Percentiles rank a stretch among this genome's conserved stretches.
phyloP scores from a whole-genome alignment of 208 protist species.

The Hexamita inflata region DNA sequence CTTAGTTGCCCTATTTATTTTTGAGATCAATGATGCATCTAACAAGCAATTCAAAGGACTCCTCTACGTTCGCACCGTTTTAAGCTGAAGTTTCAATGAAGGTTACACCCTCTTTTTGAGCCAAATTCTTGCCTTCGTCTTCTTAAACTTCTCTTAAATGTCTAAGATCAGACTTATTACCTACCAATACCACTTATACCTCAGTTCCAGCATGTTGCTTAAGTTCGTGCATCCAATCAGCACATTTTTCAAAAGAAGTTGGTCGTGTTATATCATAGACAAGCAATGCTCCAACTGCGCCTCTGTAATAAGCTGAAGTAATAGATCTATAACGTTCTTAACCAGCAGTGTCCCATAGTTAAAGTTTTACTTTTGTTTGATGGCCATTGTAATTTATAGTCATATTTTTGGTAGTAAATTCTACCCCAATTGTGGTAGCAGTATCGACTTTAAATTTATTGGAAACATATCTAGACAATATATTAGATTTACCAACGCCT shows the following conservation, averaged over 20 bases:
- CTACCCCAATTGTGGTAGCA: conserved; percentile 55
- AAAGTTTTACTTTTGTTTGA: conserved; percentile 40
- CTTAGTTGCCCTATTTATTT: too few species aligned
- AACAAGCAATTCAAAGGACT: not conserved
- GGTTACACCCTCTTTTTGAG: not conserved
- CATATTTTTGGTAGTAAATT: conserved; percentile 48
- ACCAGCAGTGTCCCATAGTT: conserved; percentile 51
- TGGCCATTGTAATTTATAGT: conserved; percentile 43
- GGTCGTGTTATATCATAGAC: conserved; percentile 44
- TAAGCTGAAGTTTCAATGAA: conserved; percentile 12
- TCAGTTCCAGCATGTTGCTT: conserved; percentile 26
- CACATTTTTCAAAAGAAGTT: conserved; percentile 35
- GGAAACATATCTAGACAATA: conserved; percentile 47
- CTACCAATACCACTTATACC: conserved; percentile 38
- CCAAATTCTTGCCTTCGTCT: not conserved
- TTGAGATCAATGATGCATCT: too few species aligned
- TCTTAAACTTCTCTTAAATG: not conserved
- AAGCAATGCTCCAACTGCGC: conserved; percentile 39
- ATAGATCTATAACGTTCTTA: conserved; percentile 40
- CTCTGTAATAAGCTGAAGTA: conserved; percentile 40
- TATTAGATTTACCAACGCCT: conserved; percentile 49
- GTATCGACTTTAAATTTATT: conserved; percentile 44
- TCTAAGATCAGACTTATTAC: conserved; percentile 46
- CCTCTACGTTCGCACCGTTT: not conserved
- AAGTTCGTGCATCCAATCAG: conserved; percentile 41